Evolutionary conservation across 495 filamentous ascomycete genomes (phyloP).

Genomic region (Daldinia loculata): DNA sequence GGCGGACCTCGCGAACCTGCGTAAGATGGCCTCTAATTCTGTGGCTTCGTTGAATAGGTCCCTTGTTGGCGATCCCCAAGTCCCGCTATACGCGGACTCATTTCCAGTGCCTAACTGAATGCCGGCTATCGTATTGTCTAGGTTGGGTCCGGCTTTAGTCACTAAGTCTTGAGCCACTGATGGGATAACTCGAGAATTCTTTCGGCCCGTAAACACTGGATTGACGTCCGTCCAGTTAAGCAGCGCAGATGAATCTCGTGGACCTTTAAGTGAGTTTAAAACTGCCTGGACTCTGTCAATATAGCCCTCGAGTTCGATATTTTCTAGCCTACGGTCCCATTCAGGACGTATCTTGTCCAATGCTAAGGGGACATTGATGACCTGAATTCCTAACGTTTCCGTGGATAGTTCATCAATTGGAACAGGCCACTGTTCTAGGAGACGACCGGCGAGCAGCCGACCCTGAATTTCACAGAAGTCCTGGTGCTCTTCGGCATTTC

Average conservation of each 20-base stretch:
- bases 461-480: conserved; percentile 41
- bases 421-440: conserved; percentile 50
- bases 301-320: conserved; percentile 55
- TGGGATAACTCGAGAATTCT: conserved; percentile 5
- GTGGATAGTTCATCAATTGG: conserved; percentile 30
- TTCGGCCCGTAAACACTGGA: conserved; percentile 14
- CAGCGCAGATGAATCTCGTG: not conserved
- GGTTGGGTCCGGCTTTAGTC: conserved; percentile 3
- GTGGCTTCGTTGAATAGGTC: not conserved
- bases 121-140: not conserved
- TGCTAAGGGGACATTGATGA: conserved; percentile 49
- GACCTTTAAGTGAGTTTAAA: conserved; percentile 38
- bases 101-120: not conserved
- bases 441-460: conserved; percentile 33
- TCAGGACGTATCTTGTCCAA: conserved; percentile 54
- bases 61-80: not conserved
- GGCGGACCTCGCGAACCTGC: conserved; percentile 40
- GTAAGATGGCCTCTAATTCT: conserved; percentile 52
- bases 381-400: conserved; percentile 3
- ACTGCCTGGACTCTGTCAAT: conserved; percentile 52
- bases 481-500: conserved; percentile 41
- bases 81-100: no score
- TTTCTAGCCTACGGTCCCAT: conserved; percentile 59
- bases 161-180: conserved; percentile 18
- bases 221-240: not conserved